These are phyloP conservation scores for Russula compacta DNA, from an alignment of 768 basidiomycete genomes.

Conservation along the genomic window DNA sequence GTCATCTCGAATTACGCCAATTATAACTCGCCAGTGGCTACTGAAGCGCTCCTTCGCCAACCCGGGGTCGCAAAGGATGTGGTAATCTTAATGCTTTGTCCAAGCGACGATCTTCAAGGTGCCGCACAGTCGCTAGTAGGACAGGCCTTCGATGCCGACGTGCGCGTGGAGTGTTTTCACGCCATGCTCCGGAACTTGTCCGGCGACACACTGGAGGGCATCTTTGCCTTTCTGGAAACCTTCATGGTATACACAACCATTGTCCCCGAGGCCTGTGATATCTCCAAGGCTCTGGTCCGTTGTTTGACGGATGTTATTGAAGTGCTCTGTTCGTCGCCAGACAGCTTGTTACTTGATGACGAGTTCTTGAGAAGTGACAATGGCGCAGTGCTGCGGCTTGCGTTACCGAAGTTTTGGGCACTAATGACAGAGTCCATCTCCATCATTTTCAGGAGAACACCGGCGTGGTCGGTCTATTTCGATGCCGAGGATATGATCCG, in stretches of 20 bases:
- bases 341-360: slow-evolving; percentile 56
- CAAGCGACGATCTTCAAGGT: slow-evolving; percentile 61
- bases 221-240: slow-evolving; percentile 54
- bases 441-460: slow-evolving; percentile 78
- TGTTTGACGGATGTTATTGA: slow-evolving; percentile 92
- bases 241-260: slow-evolving; percentile 54
- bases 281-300: slow-evolving; percentile 85
- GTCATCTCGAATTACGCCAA: slow-evolving; percentile 59
- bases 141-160: slow-evolving; percentile 83
- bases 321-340: slow-evolving; percentile 63
- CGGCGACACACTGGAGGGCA: slow-evolving; percentile 56
- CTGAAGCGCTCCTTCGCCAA: slow-evolving; percentile 45
- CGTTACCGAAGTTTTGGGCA: slow-evolving; percentile 68
- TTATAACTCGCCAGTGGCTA: slow-evolving; percentile 41
- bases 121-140: slow-evolving; percentile 75
- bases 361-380: slow-evolving; percentile 41
- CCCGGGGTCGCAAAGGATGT: slow-evolving; percentile 51
- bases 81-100: slow-evolving; percentile 71
- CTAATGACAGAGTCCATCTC: slow-evolving; percentile 72
- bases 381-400: slow-evolving; percentile 38
- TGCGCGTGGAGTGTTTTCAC: slow-evolving; percentile 79
- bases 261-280: slow-evolving; percentile 77
- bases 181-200: slow-evolving; percentile 63
- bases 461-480: slow-evolving; percentile 72
- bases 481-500: slow-evolving; percentile 78